Evolutionary conservation across 139 green algal species (phyloP), one percentile per base, ranked within the genome.

Genomic region (Coccomyxa sp.): DNA sequence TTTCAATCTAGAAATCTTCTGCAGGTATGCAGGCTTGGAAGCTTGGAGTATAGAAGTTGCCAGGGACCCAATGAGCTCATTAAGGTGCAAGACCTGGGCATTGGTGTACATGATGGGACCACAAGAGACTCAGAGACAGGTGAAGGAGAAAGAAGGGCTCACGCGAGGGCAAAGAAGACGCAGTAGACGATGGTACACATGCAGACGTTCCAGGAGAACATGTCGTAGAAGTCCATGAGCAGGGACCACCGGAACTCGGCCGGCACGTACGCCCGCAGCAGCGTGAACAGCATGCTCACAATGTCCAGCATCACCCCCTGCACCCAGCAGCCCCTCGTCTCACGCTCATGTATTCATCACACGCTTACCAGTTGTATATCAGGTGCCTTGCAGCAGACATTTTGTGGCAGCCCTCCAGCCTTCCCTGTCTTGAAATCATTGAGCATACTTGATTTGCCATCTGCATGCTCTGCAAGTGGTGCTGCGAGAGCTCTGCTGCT

Each of bases 231-330:
- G 24, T 82, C n/a, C 50, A 86, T 39, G 8, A 92, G 7, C 16
- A 82, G 29, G 29, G 68, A 70, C 89, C 89, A 93, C 50, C 85
- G 83, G 36, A 93, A 10, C 77, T 94, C 89, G 5, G 88, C 79
- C 24, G 90, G 90, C 44, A 93, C 80, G 79, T 94, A 94, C 29
- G 78, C 55, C 35, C 82, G 81, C 39, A 93, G 50, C 73, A 94
- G 90, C 54, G 81, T 89, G 78, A 92, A 89, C 31, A 94, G 73
- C 90, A 94, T 94, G 40, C 87, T 83, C 36, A 90, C 73, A 74
- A 94, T 94, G 77, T 94, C 90, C 34, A 94, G 76, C 88, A 93
- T 93, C 55, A 93, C 88, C 37, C 87, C 84, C 87, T 92, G 88
- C 77, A 82, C 22, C 50, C 22, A 64, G 50, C 50, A 64, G 50